A percentile compares a stretch with the other conserved stretches of the same genome.
phyloP scores from a whole-genome alignment of 2,329 filamentous ascomycete genomes.

The Epicoccum nigrum region DNA sequence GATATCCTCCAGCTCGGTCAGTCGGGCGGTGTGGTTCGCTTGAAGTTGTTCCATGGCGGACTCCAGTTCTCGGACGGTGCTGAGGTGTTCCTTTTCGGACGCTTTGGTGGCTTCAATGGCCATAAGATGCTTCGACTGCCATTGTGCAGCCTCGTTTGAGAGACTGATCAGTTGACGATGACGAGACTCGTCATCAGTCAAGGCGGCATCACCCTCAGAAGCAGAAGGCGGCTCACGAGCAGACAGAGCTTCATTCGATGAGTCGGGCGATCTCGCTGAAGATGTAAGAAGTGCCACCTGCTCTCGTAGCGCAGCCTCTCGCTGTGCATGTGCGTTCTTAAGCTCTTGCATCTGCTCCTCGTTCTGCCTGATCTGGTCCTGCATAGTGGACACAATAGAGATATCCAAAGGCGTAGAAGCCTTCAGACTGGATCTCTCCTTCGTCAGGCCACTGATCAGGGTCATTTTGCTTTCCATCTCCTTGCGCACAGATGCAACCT shows the following conservation, averaged over 20 bases:
- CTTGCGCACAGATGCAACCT: constrained; percentile 81
- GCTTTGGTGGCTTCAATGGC: constrained; percentile 73
- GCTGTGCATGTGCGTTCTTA: constrained; percentile 71
- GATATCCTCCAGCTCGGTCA: constrained; percentile 40
- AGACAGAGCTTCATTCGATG: constrained; percentile 27
- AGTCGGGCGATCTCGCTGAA: constrained; percentile 49
- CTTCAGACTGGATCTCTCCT: constrained; percentile 90
- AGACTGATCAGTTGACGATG: constrained; percentile 68
- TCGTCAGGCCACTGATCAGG: constrained; percentile 90
- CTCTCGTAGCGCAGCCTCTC: constrained; percentile 75
- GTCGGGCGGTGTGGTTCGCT: constrained; percentile 36
- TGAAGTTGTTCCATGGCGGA: constrained; percentile 55
- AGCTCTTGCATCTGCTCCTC: constrained; percentile 78
- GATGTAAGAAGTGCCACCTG: constrained; percentile 73
- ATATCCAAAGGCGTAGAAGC: constrained; percentile 83
- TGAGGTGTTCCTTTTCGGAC: constrained; percentile 74
- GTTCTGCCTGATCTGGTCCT: constrained; percentile 85
- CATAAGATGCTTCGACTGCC: constrained; percentile 77
- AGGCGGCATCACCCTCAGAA: constrained; percentile 17
- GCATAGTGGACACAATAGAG: constrained; percentile 83
- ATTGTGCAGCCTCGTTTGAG: constrained; percentile 72
- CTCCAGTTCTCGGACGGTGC: constrained; percentile 77
- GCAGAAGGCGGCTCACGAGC: constrained; percentile 18
- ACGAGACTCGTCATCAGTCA: constrained; percentile 47
- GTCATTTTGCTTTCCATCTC: constrained; percentile 98